Conservation (phyloP, 2,329 filamentous ascomycete species). For the Fusarium torreyae region DNA sequence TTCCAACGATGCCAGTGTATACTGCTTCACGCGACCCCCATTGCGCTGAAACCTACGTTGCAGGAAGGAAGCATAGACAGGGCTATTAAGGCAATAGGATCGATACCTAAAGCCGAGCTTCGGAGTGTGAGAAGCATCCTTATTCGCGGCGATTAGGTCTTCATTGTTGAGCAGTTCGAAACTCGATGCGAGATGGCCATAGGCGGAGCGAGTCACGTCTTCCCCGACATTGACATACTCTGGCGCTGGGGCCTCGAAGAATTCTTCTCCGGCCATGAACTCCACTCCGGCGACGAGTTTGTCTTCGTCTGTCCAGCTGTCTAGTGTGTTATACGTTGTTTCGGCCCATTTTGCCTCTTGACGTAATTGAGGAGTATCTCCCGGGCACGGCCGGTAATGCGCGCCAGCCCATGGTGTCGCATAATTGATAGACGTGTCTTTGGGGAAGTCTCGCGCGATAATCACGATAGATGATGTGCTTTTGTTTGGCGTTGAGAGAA, state of each 20-base stretch:
- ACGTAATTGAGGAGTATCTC: slow-evolving; percentile 1
- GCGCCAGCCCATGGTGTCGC: slow-evolving; percentile 20
- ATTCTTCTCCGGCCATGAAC: slow-evolving; percentile 10
- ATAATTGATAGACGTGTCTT: slow-evolving; percentile 10
- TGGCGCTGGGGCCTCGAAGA: not conserved
- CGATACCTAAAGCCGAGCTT: slow-evolving; percentile 8
- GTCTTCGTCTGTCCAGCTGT: slow-evolving; percentile 4
- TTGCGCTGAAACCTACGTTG: slow-evolving; percentile 3
- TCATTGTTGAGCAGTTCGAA: not conserved
- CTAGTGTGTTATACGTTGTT: slow-evolving; percentile 5
- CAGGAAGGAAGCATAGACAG: slow-evolving; percentile 2
- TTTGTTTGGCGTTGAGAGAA: rapidly evolving
- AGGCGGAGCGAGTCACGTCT: not conserved
- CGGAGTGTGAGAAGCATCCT: not conserved
- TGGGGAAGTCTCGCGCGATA: slow-evolving; percentile 1
- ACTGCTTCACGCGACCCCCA: not conserved
- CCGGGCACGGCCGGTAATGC: slow-evolving; percentile 16
- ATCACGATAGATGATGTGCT: not conserved
- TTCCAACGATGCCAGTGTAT: not conserved
- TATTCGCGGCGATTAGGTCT: not conserved
- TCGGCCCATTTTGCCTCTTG: slow-evolving; percentile 6
- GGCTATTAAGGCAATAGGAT: slow-evolving; percentile 8
- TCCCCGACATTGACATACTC: not conserved
- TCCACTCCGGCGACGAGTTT: not conserved
- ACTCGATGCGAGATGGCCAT: not conserved